A percentile compares a stretch with the other conserved stretches of the same genome.
Conservation (phyloP, 306 rosid genomes). For the Senna tora region DNA sequence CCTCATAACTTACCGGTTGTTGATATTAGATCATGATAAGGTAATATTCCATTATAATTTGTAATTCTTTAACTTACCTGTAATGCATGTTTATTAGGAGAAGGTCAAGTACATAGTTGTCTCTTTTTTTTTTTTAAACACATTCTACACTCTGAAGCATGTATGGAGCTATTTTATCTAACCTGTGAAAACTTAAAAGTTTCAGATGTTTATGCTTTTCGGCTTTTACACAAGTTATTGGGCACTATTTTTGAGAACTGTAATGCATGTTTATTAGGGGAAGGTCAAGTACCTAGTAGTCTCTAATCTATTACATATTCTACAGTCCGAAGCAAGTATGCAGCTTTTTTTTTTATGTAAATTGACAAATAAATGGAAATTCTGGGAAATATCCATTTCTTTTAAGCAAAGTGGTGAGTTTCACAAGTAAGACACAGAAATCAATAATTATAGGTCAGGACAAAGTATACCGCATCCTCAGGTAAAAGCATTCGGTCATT, state of each 20-base stretch:
- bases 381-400: constrained; percentile 21
- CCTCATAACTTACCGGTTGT: neutral
- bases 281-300: neutral
- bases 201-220: neutral
- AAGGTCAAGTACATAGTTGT: neutral
- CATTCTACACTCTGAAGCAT: neutral
- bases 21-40: neutral
- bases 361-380: constrained; percentile 22
- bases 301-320: neutral
- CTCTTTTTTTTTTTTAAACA: too few relatives aligned
- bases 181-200: too few relatives aligned
- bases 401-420: constrained; percentile 29
- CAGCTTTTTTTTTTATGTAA: constrained; percentile 19
- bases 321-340: neutral
- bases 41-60: neutral
- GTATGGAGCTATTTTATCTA: too few relatives aligned
- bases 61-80: too few relatives aligned
- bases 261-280: neutral
- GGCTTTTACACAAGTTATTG: neutral
- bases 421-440: constrained; percentile 18
- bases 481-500: constrained; percentile 66
- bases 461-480: constrained; percentile 85
- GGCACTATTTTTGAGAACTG: neutral
- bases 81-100: neutral
- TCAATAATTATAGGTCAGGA: constrained; percentile 1